Conservation (phyloP, 2,329 filamentous ascomycete genomes). For the Colletotrichum graminicola region DNA sequence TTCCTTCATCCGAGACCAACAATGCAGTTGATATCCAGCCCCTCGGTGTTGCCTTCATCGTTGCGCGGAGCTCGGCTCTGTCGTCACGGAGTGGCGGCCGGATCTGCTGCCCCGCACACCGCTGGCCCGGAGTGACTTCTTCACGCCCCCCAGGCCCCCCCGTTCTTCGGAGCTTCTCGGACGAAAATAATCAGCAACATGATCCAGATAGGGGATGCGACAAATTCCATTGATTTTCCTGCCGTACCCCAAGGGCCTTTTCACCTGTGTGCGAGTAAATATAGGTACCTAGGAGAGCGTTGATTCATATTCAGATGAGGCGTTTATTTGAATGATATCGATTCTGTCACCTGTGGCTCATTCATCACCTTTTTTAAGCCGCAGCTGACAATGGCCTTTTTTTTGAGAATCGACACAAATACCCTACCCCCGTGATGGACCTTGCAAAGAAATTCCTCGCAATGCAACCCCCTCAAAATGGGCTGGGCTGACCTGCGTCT, state of each 20-base stretch:
- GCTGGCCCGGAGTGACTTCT: background rate
- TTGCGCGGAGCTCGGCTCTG: background rate
- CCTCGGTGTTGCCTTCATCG: background rate
- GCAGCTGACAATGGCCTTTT: background rate
- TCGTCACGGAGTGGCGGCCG: background rate
- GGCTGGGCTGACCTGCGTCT: background rate
- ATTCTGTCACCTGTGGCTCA: too few relatives aligned
- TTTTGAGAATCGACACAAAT: background rate
- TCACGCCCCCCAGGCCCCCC: background rate
- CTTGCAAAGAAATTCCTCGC: conserved; percentile 5
- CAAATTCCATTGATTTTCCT: too few relatives aligned
- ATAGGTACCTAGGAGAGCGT: background rate
- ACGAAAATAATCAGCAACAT: background rate
- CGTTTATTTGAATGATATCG: too few relatives aligned
- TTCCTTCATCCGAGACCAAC: background rate
- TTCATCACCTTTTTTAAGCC: too few relatives aligned
- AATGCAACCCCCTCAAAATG: background rate
- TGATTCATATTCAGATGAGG: background rate
- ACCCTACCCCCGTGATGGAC: conserved; percentile 1
- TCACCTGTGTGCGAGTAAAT: too few relatives aligned
- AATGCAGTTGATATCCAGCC: background rate
- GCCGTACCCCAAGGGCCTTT: background rate
- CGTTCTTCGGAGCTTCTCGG: background rate
- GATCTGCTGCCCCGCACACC: background rate
- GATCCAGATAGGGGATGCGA: too few relatives aligned